Evolutionary conservation across 1,284 basidiomycete species (phyloP), one percentile per base, ranked within the genome.

Genomic region (Ceratobasidium papillatum): DNA sequence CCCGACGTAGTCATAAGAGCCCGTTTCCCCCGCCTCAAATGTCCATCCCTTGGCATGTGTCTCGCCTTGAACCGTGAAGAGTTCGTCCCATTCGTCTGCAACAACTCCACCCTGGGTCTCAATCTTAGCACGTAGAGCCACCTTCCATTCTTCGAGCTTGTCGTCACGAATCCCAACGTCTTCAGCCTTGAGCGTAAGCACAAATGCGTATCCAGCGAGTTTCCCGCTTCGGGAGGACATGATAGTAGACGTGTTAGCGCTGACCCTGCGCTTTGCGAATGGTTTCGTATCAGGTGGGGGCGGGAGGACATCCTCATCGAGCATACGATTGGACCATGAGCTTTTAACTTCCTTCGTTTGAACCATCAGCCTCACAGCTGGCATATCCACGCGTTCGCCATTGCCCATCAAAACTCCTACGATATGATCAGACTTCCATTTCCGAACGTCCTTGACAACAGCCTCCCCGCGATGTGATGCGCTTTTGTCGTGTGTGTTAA

Each of bases 51-150:
- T 79, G 14, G 75, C 79, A 75, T 86, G 82, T 43, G 81, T 82
- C 41, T 75, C 36, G 9, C 89, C 88, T 25, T 87, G 84, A 83
- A 91, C 84, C n/a, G 82, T 80, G 78, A 93, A 86, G n/a, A 94
- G 80, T n/a, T 84, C 84, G 14, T 84, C 82, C 88, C 92, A 91
- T 75, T 92, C 87, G 11, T 90, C 87, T 25, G 91, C 80, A 3
- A 93, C 84, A 1, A 81, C 80, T 2, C 91, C 94, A 0, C 92
- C 92, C 17, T 84, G 80, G 2, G 79, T 80, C 76, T 83, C 85
- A 77, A 95, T 87, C 0, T 81, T 71, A 9, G 66, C 30, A 4
- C 66, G 66, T 22, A 71, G 27, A 34, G 52, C 32, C 25, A 38
- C 36, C 41, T 58, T 71, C 81, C 7, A 77, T 78, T 77, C 86